Evolutionary conservation across 1,284 basidiomycete genomes (phyloP), one percentile per base, ranked within the genome.

Genomic region (Neonothopanus nambi): DNA sequence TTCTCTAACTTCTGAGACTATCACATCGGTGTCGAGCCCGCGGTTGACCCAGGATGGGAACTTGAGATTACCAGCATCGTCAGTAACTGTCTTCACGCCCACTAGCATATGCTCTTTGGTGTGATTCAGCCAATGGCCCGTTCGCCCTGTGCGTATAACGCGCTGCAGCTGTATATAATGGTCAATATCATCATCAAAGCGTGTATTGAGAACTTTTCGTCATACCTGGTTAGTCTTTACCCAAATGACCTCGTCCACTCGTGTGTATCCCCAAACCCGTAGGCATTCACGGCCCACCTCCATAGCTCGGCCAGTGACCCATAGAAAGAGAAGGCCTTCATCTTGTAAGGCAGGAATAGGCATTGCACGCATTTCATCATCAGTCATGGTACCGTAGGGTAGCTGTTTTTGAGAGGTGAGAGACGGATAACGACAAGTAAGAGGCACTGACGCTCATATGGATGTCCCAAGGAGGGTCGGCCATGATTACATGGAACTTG

Each of bases 301-400:
- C 94, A 99, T 97, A 6, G 97, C 97, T 46, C 97, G 85, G 0
- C 97, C 97, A 0, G 97, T 99, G 2, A 99, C 97, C 97, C 97
- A 99, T 17, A 99, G 80, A 66, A 97, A 98, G 20, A 99, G 79
- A 15, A 99, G 76, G 0, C 96, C 96, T 69, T 98, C 94, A 54
- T 98, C 93, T 70, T 99, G 96, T 18, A 99, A 80, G 40, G 84
- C 76, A 0, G 96, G 93, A 12, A 99, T 90, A 1, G 95, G 95
- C 85, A 99, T 94, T 6, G 88, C 85, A n/a, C 93, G 86, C 94
- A 99, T 97, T 70, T 98, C 96, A 66, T 98, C 95, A 67, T 98
- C 95, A 2, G 95, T 96, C 91, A 99, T 93, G 1, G 96, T 98
- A 2, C 96, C 97, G 60, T 98, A 99, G 0, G 96, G 96, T 38